Conservation (phyloP, 2,329 filamentous ascomycete genomes). For the Pseudogymnoascus sp. region DNA sequence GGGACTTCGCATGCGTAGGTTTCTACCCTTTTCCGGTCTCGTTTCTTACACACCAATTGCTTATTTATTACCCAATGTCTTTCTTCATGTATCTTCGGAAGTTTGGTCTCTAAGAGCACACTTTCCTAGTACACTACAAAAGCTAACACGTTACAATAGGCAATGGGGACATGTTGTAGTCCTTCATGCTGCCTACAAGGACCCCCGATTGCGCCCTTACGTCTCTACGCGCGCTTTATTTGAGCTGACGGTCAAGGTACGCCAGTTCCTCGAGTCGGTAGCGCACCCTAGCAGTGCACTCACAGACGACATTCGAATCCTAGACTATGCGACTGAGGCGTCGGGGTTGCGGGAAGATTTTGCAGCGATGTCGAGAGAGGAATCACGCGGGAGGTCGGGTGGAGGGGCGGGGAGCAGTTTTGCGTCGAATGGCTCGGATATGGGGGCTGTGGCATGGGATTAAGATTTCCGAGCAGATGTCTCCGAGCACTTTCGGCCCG, state of each 20-base stretch:
- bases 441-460: not conserved
- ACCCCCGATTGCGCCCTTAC: slow-evolving; percentile 51
- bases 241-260: slow-evolving; percentile 62
- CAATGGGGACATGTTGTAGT: slow-evolving; percentile 97
- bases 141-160: slow-evolving; percentile 29
- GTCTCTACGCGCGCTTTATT: slow-evolving; percentile 51
- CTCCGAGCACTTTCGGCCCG: too few species aligned
- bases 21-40: not conserved
- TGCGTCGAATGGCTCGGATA: not conserved
- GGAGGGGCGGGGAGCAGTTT: not conserved
- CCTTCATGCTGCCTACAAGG: slow-evolving; percentile 72
- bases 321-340: slow-evolving; percentile 37
- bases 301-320: slow-evolving; percentile 64
- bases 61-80: not conserved
- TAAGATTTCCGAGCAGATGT: not conserved
- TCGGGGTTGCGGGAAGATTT: slow-evolving; percentile 11
- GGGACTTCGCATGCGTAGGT: slow-evolving; percentile 93
- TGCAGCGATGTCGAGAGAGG: not conserved
- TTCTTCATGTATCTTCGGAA: not conserved
- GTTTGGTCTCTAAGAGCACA: not conserved
- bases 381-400: not conserved
- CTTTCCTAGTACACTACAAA: slow-evolving; percentile 19
- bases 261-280: slow-evolving; percentile 64
- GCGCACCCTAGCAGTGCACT: slow-evolving; percentile 69
- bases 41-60: not conserved